Evolutionary conservation across 2,329 filamentous ascomycete genomes (phyloP), one percentile per base, ranked within the genome.

Genomic region (Botryotinia calthae): DNA sequence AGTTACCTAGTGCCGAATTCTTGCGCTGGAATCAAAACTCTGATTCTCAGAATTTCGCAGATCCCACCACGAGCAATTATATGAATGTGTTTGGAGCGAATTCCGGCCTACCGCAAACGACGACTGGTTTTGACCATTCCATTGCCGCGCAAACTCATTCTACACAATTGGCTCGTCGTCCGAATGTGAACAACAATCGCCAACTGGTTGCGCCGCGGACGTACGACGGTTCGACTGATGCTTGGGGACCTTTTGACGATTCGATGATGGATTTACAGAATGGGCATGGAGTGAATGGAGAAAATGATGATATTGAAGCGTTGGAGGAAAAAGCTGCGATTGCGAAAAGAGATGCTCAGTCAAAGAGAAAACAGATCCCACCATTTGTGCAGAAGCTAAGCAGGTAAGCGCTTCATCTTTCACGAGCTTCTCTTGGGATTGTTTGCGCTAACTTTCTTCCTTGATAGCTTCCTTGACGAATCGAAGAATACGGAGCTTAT

Each of bases 361-460:
- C 91, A 25, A 98, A 97, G 82, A 87, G 95, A 79, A 98, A 98
- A 83, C 93, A 97, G 79, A 98, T 99, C 18, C 95, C 96, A 0
- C 95, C 96, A 0, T 99, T 99, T 85, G 95, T 99, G 61, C 95
- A 98, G 82, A 99, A 99, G 81, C 84, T 99, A 72, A 97, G 94
- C 89, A 98, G 95, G 95, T 97, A 85, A 84, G 88, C 72, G 68
- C 71, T 73, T 28, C 48, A 70, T 62, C 72, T 64, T 63, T 48
- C n/a, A 71, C 31, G 40, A 63, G 18, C 62, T 67, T 69, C 68
- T 71, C n/a, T 42, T 4, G 28, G 16, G 22, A 54, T 77, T 80
- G 68, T 81, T 77, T 77, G 71, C 74, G 71, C 74, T 77, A 63
- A 78, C 76, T 71, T 34, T 34, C 64, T 74, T 68, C 74, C 64